Base-by-base conservation (phyloP, 176 grass and related monocot species). In the Rhynchospora tenuis region DNA sequence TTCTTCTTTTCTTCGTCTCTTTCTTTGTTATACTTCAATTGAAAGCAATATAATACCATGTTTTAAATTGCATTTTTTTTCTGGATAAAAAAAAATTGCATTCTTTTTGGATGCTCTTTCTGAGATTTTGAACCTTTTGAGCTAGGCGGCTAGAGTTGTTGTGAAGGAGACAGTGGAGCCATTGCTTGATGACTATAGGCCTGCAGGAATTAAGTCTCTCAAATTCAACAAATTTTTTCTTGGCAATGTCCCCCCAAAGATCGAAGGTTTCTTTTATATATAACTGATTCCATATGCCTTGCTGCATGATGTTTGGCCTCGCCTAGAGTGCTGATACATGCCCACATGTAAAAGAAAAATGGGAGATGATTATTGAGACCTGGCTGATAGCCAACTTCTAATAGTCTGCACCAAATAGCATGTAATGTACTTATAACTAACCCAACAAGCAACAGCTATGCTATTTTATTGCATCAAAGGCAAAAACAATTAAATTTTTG, bases 211-310 rank as follows among this genome's bases (percentile, higher is more conserved):
- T 86, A 88, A 94, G 85, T 95, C 96, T 38, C 65, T 98, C 78
- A 98, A 98, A 86, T 98, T 98, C 89, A 93, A 85, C 83, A 98
- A 98, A 86, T 92, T 98, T 82, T 93, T 84, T 71, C 96, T 98
- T 83, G 96, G 96, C 86, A 89, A 85, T 66, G 93, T 98, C 20
- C 79, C 96, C n/a, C 96, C 96, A 79, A 95, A 98, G 80, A 93
- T 98, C 46, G 96, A 98, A 98, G 95, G 95, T 98, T 67, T 86
- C 67, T 81, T n/a, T 31, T 43, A 59, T 81, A 83, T 79, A 20
- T 55, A 56, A 23, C 31, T 15, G 31, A 31, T 77, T 55, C 59
- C 11, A 2, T 50, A 10, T 26, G 22, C 64, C 29, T 67, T 38
- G 28, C 11, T 26, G 44, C 70, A 73, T 73, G 13, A 73, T 66